Evolutionary conservation across 768 basidiomycete species (phyloP).

Genomic region (Cytidiella melzeri): DNA sequence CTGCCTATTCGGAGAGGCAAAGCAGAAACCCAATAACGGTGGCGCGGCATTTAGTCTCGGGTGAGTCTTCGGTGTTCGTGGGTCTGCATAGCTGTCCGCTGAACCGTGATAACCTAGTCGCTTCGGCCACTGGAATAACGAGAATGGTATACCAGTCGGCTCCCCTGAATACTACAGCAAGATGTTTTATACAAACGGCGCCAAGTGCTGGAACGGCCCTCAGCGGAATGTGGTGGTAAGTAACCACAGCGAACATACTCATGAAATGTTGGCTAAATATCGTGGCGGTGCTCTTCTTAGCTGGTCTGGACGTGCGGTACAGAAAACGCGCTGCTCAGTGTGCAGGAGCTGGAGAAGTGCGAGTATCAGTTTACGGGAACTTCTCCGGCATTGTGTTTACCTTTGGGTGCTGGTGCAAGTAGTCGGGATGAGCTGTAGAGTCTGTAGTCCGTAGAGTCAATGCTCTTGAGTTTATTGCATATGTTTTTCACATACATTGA

Average conservation of each 20-base stretch:
- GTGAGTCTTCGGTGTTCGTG: slow-evolving; percentile 39
- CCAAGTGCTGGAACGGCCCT: slow-evolving; percentile 97
- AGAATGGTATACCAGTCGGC: slow-evolving; percentile 49
- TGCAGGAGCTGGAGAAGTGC: slow-evolving; percentile 93
- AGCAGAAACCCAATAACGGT: slow-evolving; percentile 82
- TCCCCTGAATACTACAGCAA: slow-evolving; percentile 70
- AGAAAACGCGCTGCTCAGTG: slow-evolving; percentile 71
- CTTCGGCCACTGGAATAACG: slow-evolving; percentile 78
- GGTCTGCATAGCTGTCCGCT: neutral
- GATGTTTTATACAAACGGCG: slow-evolving; percentile 78
- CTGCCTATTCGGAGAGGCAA: slow-evolving; percentile 85
- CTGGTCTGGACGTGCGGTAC: slow-evolving; percentile 80
- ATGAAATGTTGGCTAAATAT: too few species aligned
- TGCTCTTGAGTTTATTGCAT: too few species aligned
- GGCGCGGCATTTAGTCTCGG: slow-evolving; percentile 75
- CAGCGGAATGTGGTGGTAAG: slow-evolving; percentile 73
- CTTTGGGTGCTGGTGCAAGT: slow-evolving; percentile 29
- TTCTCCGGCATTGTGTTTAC: slow-evolving; percentile 76
- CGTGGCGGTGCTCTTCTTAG: too few species aligned
- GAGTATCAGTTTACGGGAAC: slow-evolving; percentile 88
- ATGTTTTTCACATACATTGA: too few species aligned
- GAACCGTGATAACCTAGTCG: slow-evolving; percentile 35
- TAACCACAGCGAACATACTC: too few species aligned
- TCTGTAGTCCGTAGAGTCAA: too few species aligned
- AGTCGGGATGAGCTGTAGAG: slow-evolving; percentile 8